Conservation (phyloP, 2,329 filamentous ascomycete genomes). For the Aspergillus persii region DNA sequence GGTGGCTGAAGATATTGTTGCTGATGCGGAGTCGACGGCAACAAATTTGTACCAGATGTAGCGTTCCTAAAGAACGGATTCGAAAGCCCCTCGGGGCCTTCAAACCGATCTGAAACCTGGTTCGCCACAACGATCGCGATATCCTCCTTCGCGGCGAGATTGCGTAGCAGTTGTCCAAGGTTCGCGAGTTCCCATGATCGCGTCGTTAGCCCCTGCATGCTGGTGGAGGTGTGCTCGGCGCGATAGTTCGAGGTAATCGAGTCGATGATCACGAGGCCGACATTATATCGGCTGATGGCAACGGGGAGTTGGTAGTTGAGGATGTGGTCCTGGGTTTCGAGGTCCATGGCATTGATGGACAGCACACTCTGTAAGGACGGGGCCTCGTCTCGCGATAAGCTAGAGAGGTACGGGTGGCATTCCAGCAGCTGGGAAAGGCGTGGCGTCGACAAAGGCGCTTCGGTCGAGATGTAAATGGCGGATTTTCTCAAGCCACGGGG, state of each 20-base stretch:
- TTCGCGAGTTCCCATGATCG: constrained; percentile 74
- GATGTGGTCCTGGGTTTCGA: constrained; percentile 95
- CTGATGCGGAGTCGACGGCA: constrained; percentile 12
- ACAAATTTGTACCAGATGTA: not conserved
- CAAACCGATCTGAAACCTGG: constrained; percentile 89
- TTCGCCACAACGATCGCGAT: constrained; percentile 90
- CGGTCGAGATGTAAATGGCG: constrained; percentile 93
- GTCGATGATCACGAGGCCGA: constrained; percentile 84
- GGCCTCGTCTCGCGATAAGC: constrained; percentile 36
- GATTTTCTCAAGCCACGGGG: constrained; percentile 68
- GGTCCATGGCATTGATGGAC: constrained; percentile 79
- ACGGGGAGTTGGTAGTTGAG: constrained; percentile 89
- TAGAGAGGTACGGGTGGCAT: constrained; percentile 60
- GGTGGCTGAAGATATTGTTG: constrained; percentile 4
- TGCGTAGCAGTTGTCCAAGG: constrained; percentile 69
- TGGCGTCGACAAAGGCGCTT: constrained; percentile 76
- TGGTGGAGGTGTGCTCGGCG: constrained; percentile 62
- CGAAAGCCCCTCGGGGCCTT: constrained; percentile 23
- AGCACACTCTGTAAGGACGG: constrained; percentile 75
- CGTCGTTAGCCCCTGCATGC: constrained; percentile 61
- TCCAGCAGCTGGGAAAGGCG: constrained; percentile 77
- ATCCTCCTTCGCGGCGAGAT: constrained; percentile 69
- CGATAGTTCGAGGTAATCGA: constrained; percentile 95
- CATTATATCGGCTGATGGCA: constrained; percentile 68
- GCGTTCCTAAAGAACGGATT: not conserved